Evolutionary conservation across 2,329 filamentous ascomycete species (phyloP), one percentile per base, ranked within the genome.

Genomic region (Malbranchea zuffiana): DNA sequence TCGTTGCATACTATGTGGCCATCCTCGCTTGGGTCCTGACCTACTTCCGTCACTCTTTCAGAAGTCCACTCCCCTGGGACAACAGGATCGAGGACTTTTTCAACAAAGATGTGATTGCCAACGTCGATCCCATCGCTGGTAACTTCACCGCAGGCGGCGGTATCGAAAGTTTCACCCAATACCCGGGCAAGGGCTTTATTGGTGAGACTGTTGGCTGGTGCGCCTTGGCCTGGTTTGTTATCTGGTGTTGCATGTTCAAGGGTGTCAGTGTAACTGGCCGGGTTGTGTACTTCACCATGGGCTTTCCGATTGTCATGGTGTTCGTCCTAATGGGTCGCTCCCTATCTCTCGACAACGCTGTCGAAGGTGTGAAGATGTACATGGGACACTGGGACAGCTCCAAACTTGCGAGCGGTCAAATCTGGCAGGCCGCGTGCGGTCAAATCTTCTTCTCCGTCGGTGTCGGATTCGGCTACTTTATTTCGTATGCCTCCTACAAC

Each of bases 401-500:
- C 5, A 57, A 70, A 42, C 57, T 74, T 2, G 63, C 58, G 3
- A 57, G 55, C 0, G 67, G 67, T 0, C 57, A 56, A 1, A 61
- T 74, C 1, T 74, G 70, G 70, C 69, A 73, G 47, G 67, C 66
- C 25, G 70, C 70, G 2, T 63, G 65, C 8, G 69, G 70, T 2
- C 70, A 74, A 40, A 68, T 72, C 30, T 72, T 73, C 51, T 73
- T 71, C 53, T 70, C 66, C 2, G 71, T 66, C 0, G 69, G 69
- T 8, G 66, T 72, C 18, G 69, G 67, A 3, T 72, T 73, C 46
- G 69, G 69, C 1, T 71, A 69, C 47, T 73, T 71, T 39, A 72
- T 67, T 0, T 65, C 62, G 0, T 73, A 72, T 42, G 68, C 69
- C 0, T 69, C 65, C 0, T 73, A 72, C 50, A 72, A 72, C 38